These are phyloP conservation scores for Cercospora berteroae DNA, from an alignment of 2,329 filamentous ascomycete genomes.

Conservation along the genomic window DNA sequence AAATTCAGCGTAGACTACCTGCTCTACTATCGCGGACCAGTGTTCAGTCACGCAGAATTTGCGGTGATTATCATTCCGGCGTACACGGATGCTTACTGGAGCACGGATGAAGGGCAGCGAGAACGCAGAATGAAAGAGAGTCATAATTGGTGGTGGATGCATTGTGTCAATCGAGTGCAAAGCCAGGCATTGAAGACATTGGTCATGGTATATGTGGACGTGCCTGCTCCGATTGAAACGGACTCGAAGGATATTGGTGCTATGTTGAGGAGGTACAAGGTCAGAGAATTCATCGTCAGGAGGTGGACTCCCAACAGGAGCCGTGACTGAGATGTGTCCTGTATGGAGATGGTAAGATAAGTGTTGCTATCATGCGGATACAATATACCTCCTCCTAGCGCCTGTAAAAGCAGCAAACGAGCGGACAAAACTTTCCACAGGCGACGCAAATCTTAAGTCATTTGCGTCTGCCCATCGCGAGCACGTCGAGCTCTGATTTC, in stretches of 20 bases:
- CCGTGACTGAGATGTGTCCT: constrained; percentile 48
- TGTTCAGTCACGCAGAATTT: constrained; percentile 94
- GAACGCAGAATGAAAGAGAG: constrained; percentile 49
- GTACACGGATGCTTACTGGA: constrained; percentile 74
- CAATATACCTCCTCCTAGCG: too few species aligned
- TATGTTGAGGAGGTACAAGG: constrained; percentile 66
- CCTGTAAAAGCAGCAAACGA: too few species aligned
- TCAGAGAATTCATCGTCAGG: constrained; percentile 77
- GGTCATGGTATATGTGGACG: constrained; percentile 85
- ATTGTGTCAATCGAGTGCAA: constrained; percentile 85
- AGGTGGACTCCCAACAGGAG: constrained; percentile 84
- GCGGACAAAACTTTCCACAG: too few species aligned
- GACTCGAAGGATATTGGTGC: constrained; percentile 56
- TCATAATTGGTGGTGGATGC: constrained; percentile 74
- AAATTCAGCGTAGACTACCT: constrained; percentile 95
- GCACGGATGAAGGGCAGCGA: constrained; percentile 44
- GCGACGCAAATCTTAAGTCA: too few species aligned
- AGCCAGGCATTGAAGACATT: constrained; percentile 87
- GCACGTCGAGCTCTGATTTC: neutral
- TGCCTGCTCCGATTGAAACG: constrained; percentile 65
- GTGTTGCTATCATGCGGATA: too few species aligned
- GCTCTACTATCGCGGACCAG: constrained; percentile 89
- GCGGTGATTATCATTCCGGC: constrained; percentile 80
- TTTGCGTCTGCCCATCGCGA: neutral
- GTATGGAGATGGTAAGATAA: too few species aligned